Percentiles rank a stretch among this genome's conserved stretches.
phyloP scores from a whole-genome alignment of 1,139 yeast species.

The Magnusiomyces tetraspermus region DNA sequence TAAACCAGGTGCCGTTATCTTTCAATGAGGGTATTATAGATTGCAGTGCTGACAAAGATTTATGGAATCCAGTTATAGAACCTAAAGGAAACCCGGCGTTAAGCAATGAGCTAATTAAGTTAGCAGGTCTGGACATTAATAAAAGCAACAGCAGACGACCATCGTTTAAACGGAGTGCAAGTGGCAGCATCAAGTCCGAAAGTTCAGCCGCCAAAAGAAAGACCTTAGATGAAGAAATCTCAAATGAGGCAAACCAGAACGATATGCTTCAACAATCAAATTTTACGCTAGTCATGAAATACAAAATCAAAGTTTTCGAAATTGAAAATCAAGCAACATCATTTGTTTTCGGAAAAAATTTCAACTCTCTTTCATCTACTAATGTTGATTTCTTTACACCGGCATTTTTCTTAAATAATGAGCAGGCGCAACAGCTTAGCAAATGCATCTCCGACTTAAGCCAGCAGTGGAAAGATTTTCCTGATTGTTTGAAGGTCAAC shows the following conservation, averaged over 20 bases:
- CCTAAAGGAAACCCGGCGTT: background rate
- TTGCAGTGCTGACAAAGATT: constrained; percentile 7
- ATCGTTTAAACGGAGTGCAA: constrained; percentile 1
- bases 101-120: constrained; percentile 1
- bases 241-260: background rate
- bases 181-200: constrained; percentile 1
- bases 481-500: constrained; percentile 6
- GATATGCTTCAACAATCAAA: background rate
- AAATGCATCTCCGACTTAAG: background rate
- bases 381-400: background rate
- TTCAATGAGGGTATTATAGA: constrained; percentile 9
- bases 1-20: constrained; percentile 9
- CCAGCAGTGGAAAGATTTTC: constrained; percentile 4
- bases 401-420: background rate
- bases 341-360: background rate
- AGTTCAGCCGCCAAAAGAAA: background rate
- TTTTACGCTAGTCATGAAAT: background rate
- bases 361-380: background rate
- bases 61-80: constrained; percentile 11
- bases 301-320: background rate
- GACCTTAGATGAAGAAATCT: background rate
- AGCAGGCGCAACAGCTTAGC: background rate
- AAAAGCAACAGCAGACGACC: background rate
- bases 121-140: background rate
- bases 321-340: background rate